phyloP scores from a whole-genome alignment of 768 basidiomycete species.

The Phanerochaete carnosa region DNA sequence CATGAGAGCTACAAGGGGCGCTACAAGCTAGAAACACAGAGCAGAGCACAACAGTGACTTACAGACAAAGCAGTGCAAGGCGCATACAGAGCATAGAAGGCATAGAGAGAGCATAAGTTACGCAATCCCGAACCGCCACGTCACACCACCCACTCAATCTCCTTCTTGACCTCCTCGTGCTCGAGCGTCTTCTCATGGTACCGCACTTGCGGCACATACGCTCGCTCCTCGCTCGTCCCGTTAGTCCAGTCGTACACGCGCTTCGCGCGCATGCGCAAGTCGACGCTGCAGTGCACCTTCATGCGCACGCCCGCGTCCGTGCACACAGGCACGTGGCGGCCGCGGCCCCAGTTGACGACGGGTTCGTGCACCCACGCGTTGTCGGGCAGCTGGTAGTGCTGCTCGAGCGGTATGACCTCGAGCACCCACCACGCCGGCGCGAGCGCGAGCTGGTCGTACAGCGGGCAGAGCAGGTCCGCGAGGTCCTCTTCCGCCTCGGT shows the following conservation, averaged over 20 bases:
- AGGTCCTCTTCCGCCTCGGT: conserved; percentile 63
- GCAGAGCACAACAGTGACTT: not conserved
- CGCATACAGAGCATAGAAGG: not conserved
- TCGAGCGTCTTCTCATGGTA: not conserved
- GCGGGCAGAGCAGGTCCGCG: conserved; percentile 46
- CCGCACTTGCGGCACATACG: not conserved
- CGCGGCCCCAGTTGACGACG: conserved; percentile 21
- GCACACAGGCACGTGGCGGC: conserved; percentile 17
- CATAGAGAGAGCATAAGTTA: not conserved
- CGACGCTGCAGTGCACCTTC: conserved; percentile 1
- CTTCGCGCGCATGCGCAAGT: conserved; percentile 9
- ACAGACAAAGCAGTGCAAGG: not conserved
- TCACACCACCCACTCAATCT: not conserved
- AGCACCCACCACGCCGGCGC: conserved; percentile 61
- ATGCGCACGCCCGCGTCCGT: not conserved
- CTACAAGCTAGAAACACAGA: too few species aligned
- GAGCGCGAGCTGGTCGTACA: conserved; percentile 55
- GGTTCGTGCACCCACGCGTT: conserved; percentile 11
- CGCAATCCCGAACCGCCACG: not conserved
- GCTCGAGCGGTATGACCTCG: conserved; percentile 39
- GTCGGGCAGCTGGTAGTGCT: conserved; percentile 20
- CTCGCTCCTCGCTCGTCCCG: not conserved
- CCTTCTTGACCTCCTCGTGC: not conserved
- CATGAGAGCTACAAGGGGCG: too few species aligned
- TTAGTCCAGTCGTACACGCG: not conserved